Percentiles rank a stretch among this genome's conserved stretches.
Evolutionary conservation across 352 stramenopile genomes (phyloP).

Genomic region (Globisporangium barbulae): DNA sequence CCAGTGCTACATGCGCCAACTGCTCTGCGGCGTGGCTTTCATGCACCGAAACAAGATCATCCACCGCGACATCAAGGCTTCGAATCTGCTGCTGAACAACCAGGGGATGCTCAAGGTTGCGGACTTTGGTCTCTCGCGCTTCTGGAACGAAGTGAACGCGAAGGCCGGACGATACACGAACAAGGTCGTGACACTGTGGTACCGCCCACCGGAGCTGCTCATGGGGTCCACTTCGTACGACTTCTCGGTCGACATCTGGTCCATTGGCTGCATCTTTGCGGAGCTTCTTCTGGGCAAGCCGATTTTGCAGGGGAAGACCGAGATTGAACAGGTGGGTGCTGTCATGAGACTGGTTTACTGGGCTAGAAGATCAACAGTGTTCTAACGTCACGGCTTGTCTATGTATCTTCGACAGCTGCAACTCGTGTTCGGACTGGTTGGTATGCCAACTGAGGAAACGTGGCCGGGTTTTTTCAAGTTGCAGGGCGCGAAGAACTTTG

Average conservation of each 20-base stretch:
- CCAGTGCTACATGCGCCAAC: constrained; percentile 86
- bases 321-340: constrained; percentile 70
- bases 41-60: constrained; percentile 90
- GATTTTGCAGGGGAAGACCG: constrained; percentile 79
- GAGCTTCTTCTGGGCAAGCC: constrained; percentile 76
- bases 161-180: constrained; percentile 89
- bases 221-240: constrained; percentile 92
- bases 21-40: constrained; percentile 78
- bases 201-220: constrained; percentile 91
- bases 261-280: constrained; percentile 88
- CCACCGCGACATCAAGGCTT: constrained; percentile 86
- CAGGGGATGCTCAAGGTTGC: constrained; percentile 81
- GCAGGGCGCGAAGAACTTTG: constrained; percentile 57
- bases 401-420: constrained; percentile 39
- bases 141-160: constrained; percentile 84
- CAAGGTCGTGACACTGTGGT: constrained; percentile 96
- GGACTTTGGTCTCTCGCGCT: constrained; percentile 80
- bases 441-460: constrained; percentile 73
- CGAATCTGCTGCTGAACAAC: constrained; percentile 84
- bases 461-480: constrained; percentile 82
- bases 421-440: constrained; percentile 75
- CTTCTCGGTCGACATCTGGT: constrained; percentile 94
- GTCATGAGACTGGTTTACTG: background rate
- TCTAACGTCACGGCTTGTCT: background rate
- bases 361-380: background rate